Base-by-base conservation (phyloP, 129 eudicot species). In the Cynara cardunculus region DNA sequence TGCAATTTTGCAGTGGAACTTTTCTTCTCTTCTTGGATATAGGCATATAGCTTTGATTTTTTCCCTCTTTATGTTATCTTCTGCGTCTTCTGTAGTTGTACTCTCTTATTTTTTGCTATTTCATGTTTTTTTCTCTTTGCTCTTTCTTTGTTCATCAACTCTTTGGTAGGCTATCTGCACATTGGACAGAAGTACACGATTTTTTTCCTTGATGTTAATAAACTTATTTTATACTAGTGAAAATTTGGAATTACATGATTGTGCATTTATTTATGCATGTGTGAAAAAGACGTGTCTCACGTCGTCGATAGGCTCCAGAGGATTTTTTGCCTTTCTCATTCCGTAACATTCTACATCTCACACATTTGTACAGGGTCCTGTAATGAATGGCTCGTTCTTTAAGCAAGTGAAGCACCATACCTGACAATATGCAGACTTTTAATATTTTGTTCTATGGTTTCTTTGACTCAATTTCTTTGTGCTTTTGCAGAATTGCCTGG, bases 401-500 rank as follows among this genome's bases (percentile, higher is more conserved):
- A 22, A 62, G 68, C 68, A 64, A 64, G 69, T 64, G 69, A 64
- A 64, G 26, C 28, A 64, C 69, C 5, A 64, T 41, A 46, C 46
- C 41, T 69, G 21, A 25, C 71, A 19, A 46, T 56, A 12, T 21
- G 41, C 44, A 21, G 19, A 9, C 25, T 67, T 16, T 35, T 8
- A 18, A 3, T 26, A 37, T 67, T 16, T 61, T 32, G 27, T 16
- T 14, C 32, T 25, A 19, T 56, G 65, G 18, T 11, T 30, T 53
- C 12, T n/a, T 21, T 62, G 44, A 37, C 70, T 78, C 27, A 1
- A 21, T 26, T 30, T n/a, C 13, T 24, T 64, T 80, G 72, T 26
- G 67, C 24, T 68, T 77, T 78, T 87, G 89, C 88, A 95, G 99
- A 84, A 92, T 65, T 77, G 86, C 73, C 80, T 82, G 91, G 89